Evolutionary conservation across 495 filamentous ascomycete genomes (phyloP).

Genomic region (Penicillium atrosanguineum): DNA sequence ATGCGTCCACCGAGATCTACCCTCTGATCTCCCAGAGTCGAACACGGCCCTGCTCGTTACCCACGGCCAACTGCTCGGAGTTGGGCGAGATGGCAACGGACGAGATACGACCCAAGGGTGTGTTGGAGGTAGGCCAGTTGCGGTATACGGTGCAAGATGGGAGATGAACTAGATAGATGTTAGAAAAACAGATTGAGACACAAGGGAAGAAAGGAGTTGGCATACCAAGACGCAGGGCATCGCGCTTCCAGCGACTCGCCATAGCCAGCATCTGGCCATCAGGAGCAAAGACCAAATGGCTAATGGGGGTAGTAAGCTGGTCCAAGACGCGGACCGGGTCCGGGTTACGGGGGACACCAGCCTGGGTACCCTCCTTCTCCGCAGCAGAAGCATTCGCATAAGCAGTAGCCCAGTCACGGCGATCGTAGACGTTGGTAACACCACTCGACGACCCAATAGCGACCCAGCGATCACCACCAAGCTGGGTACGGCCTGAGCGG

Average conservation of each 20-base stretch:
- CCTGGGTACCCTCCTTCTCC: slow-evolving; percentile 20
- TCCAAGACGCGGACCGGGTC: slow-evolving; percentile 69
- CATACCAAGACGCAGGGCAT: slow-evolving; percentile 72
- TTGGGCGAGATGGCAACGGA: slow-evolving; percentile 72
- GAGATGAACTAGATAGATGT: slow-evolving; percentile 63
- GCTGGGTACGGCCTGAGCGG: slow-evolving; percentile 46
- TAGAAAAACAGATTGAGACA: slow-evolving; percentile 8
- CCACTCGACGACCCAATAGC: slow-evolving; percentile 82
- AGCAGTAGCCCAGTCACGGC: slow-evolving; percentile 55
- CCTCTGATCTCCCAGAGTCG: slow-evolving; percentile 80
- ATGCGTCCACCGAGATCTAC: slow-evolving; percentile 7
- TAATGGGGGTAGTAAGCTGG: slow-evolving; percentile 81
- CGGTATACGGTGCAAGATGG: slow-evolving; percentile 89
- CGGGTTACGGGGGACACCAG: slow-evolving; percentile 50
- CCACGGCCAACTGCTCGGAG: slow-evolving; percentile 74
- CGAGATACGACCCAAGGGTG: slow-evolving; percentile 82
- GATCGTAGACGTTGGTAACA: slow-evolving; percentile 91
- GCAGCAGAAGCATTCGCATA: slow-evolving; percentile 26
- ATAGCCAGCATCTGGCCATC: slow-evolving; percentile 88
- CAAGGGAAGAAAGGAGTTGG: slow-evolving; percentile 2
- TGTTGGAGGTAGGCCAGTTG: slow-evolving; percentile 93
- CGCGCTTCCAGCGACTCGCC: slow-evolving; percentile 79
- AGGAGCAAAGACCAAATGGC: slow-evolving; percentile 72
- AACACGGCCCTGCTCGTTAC: slow-evolving; percentile 81
- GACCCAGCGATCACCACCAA: slow-evolving; percentile 86